These are phyloP conservation scores for Wallacemonas sp. DNA, from an alignment of 208 protist genomes.

Conservation along the genomic window DNA sequence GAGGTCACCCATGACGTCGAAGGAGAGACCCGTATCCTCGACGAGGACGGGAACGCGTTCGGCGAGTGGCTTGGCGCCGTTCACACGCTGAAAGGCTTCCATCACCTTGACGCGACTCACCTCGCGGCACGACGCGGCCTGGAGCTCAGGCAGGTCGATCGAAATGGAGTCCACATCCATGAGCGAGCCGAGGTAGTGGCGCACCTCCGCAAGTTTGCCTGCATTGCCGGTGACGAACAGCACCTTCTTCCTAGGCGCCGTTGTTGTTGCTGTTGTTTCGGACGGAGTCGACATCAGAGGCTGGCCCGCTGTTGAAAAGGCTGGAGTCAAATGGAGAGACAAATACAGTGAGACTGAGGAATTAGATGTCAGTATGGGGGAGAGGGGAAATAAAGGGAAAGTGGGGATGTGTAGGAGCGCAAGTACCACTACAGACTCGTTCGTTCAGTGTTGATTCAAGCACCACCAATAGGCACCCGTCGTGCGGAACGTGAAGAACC, in stretches of 20 bases:
- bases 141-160: constrained; percentile 94
- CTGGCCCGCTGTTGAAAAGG: too few relatives aligned
- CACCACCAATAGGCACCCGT: too few relatives aligned
- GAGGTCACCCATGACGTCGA: constrained; percentile 95
- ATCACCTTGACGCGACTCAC: constrained; percentile 94
- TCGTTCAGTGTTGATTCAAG: too few relatives aligned
- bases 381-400: too few relatives aligned
- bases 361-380: too few relatives aligned
- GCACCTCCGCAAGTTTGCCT: constrained; percentile 97
- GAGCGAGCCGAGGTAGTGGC: constrained; percentile 50
- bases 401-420: too few relatives aligned
- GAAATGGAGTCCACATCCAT: constrained; percentile 59
- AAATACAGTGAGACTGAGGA: too few relatives aligned
- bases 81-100: constrained; percentile 72
- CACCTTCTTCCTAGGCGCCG: constrained; percentile 9
- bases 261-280: background rate
- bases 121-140: constrained; percentile 87
- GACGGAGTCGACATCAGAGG: too few relatives aligned
- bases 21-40: constrained; percentile 98
- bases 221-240: constrained; percentile 97
- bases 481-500: too few relatives aligned
- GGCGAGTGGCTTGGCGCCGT: constrained; percentile 22
- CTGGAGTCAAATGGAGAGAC: too few relatives aligned
- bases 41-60: constrained; percentile 70
- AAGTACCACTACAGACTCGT: too few relatives aligned